Evolutionary conservation across 176 grass and related monocot species (phyloP), one percentile per base, ranked within the genome.

Genomic region (Paspalum notatum): DNA sequence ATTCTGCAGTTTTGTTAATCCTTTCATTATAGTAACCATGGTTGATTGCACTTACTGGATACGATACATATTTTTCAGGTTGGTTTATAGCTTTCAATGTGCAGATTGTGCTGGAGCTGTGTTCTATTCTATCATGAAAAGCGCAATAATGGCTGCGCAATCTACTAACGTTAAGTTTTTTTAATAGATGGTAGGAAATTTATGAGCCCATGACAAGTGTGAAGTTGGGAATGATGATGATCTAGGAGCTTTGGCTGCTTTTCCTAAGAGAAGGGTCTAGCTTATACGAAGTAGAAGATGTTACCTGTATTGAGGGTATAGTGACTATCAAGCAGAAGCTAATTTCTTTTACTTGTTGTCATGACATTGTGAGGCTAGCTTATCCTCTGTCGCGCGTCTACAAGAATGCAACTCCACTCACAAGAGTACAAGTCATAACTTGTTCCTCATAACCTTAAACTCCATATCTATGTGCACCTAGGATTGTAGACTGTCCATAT

Each of bases 61-160:
- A 49, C 72, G 40, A 8, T 83, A 38, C 68, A 70, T 76, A 44
- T 66, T 53, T 80, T 89, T 78, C 86, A 98, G 96, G 92, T 75
- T 98, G 51, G 87, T 88, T 75, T 98, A 85, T 72, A 93, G 84
- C 76, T 89, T 91, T 78, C 83, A 94, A 74, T 88, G 93, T 56
- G 86, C 86, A 2, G 96, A 98, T 69, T 95, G 90, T 89, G 92
- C 84, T 72, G 92, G 92, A 73, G 92, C 96, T 53, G 49, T 95
- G 62, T 98, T 93, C 77, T 90, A 89, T 40, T 87, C 90, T 16
- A 71, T 95, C 71, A 91, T 93, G 82, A 91, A 81, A 74, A 86
- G 88, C 69, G 96, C 90, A 62, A 42, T 95, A 83, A 54, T 69
- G 74, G 74, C 86, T 89, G 84, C 86, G 47, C 66, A 84, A 77